phyloP scores from a whole-genome alignment of 768 basidiomycete genomes.

The Tulasnella sp. region DNA sequence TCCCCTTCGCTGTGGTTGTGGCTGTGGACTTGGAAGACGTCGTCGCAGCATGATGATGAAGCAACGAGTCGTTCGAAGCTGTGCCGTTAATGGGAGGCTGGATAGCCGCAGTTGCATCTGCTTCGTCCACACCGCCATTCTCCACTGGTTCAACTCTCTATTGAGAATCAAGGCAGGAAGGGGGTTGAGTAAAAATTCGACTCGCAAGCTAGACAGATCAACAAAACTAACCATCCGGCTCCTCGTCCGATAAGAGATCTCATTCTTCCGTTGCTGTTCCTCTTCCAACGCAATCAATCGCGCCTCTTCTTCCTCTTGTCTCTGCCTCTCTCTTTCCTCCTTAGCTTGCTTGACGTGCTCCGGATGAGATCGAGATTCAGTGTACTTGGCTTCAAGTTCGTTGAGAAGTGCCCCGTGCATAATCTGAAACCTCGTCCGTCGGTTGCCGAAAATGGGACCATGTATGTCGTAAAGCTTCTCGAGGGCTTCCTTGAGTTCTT shows the following conservation, averaged over 20 bases:
- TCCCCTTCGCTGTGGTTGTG: neutral
- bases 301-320: neutral
- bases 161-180: neutral
- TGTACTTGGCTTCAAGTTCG: neutral
- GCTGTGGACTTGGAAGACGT: neutral
- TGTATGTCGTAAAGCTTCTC: neutral
- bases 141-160: neutral
- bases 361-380: neutral
- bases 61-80: neutral
- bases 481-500: neutral
- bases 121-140: neutral
- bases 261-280: neutral
- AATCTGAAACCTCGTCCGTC: neutral
- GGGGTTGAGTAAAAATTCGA: no score
- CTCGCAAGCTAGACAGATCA: no score
- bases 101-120: neutral
- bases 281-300: neutral
- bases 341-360: neutral
- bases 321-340: neutral
- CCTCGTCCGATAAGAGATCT: constrained; percentile 3
- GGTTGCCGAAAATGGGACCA: neutral
- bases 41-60: neutral
- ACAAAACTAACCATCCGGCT: neutral
- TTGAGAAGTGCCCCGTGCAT: neutral
- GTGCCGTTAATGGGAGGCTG: neutral